Evolutionary conservation across 257 asterid species (phyloP).

Genomic region (Avicennia marina): DNA sequence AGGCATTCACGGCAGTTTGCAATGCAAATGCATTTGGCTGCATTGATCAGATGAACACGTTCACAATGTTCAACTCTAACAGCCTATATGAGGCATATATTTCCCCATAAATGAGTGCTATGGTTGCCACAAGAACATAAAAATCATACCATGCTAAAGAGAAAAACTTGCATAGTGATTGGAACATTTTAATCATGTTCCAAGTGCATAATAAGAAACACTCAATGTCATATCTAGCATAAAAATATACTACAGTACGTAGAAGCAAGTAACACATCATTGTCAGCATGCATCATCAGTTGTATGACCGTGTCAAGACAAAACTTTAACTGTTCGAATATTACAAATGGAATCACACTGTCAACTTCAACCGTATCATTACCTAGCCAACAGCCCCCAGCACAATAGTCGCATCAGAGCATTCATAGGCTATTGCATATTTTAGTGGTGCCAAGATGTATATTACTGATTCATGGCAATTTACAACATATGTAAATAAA

Average conservation of each 20-base stretch:
- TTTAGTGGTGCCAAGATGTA: constrained; percentile 84
- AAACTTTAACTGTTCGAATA: not conserved
- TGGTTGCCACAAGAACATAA: not conserved
- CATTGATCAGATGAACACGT: constrained; percentile 88
- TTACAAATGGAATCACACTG: constrained; percentile 8
- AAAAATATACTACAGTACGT: not conserved
- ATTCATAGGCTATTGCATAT: constrained; percentile 88
- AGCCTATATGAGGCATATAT: constrained; percentile 47
- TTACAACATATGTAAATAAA: constrained; percentile 58
- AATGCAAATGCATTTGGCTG: constrained; percentile 85
- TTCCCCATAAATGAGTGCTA: not conserved
- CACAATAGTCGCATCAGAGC: constrained; percentile 96
- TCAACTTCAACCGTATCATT: constrained; percentile 19
- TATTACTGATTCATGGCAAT: constrained; percentile 95
- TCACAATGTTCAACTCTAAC: constrained; percentile 96
- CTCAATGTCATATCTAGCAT: not conserved
- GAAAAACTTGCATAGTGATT: not conserved
- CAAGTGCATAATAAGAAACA: not conserved
- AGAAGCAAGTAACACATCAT: too few relatives aligned
- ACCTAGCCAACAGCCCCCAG: constrained; percentile 99
- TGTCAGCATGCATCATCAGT: too few relatives aligned
- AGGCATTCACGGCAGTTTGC: constrained; percentile 96
- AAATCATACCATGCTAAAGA: constrained; percentile 15
- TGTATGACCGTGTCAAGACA: constrained; percentile 7
- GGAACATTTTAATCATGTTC: not conserved